Evolutionary conservation across 1,284 basidiomycete genomes (phyloP).

Genomic region (Sphaerobolus stellatus): DNA sequence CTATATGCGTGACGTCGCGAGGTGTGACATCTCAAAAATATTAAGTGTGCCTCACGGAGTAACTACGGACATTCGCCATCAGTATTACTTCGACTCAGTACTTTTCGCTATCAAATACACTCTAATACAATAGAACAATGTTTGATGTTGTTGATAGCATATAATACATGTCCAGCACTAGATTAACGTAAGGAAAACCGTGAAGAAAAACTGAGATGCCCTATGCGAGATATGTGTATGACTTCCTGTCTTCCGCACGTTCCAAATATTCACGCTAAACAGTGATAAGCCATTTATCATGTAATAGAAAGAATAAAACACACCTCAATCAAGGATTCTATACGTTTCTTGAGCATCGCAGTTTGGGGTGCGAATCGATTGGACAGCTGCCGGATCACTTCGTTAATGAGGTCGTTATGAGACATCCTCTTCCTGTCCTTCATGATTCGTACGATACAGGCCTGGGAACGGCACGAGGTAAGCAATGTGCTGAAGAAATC

Average conservation of each 20-base stretch:
- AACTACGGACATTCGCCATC: no score
- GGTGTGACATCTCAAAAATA: no score
- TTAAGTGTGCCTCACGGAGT: no score
- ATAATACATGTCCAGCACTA: no score
- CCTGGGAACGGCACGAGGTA: slow-evolving; percentile 51
- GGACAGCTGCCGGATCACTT: slow-evolving; percentile 85
- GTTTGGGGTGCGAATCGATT: slow-evolving; percentile 87
- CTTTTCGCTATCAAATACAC: no score
- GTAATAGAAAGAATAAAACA: slow-evolving; percentile 17
- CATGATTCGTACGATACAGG: slow-evolving; percentile 97
- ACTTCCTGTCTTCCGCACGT: slow-evolving; percentile 75
- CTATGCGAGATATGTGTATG: slow-evolving; percentile 72
- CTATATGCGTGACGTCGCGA: no score
- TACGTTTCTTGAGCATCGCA: slow-evolving; percentile 87
- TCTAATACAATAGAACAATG: no score
- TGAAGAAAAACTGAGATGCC: not conserved
- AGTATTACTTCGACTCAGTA: no score
- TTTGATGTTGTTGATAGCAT: no score
- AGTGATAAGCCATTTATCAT: slow-evolving; percentile 5
- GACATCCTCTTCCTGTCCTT: slow-evolving; percentile 90
- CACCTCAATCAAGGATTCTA: slow-evolving; percentile 94
- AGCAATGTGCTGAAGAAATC: slow-evolving; percentile 1
- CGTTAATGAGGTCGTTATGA: slow-evolving; percentile 89
- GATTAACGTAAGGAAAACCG: not conserved
- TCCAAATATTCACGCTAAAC: slow-evolving; percentile 77